These are phyloP conservation scores for Globisporangium echinulatum DNA, from an alignment of 352 stramenopile genomes.

Conservation along the genomic window DNA sequence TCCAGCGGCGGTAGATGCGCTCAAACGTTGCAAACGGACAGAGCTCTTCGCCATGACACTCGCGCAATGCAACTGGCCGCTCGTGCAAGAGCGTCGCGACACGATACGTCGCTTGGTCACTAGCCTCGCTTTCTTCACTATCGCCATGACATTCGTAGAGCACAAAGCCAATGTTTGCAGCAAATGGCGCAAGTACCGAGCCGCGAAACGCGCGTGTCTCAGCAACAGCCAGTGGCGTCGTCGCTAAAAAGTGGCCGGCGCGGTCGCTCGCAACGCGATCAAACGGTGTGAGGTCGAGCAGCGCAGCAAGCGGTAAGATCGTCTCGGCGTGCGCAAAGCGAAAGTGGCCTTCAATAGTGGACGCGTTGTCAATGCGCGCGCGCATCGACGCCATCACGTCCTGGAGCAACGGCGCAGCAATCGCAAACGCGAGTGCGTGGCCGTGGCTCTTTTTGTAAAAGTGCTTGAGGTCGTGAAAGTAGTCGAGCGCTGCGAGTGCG, in stretches of 20 bases:
- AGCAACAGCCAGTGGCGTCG: constrained; percentile 47
- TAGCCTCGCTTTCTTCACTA: background rate
- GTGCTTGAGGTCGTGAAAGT: constrained; percentile 82
- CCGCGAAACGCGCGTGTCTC: constrained; percentile 46
- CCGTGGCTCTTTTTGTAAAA: constrained; percentile 84
- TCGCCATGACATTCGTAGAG: constrained; percentile 47
- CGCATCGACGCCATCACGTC: constrained; percentile 58
- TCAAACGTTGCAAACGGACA: constrained; percentile 57
- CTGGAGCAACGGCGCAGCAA: constrained; percentile 64
- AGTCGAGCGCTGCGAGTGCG: constrained; percentile 75
- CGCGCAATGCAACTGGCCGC: constrained; percentile 43
- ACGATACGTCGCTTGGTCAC: constrained; percentile 15
- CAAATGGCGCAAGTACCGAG: constrained; percentile 59
- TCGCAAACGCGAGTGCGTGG: constrained; percentile 61
- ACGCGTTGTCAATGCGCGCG: constrained; percentile 24
- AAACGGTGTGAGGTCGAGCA: constrained; percentile 71
- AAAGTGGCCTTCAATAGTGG: constrained; percentile 51
- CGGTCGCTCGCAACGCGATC: constrained; percentile 46
- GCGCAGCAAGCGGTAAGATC: constrained; percentile 62
- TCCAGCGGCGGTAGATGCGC: constrained; percentile 49
- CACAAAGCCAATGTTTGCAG: constrained; percentile 79
- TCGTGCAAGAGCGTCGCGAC: constrained; percentile 69
- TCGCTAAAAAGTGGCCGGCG: constrained; percentile 52
- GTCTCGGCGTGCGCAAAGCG: constrained; percentile 85
- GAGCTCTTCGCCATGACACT: constrained; percentile 30